Conservation (phyloP, 1,139 yeast genomes). For the Sugiyamaella novakii region DNA sequence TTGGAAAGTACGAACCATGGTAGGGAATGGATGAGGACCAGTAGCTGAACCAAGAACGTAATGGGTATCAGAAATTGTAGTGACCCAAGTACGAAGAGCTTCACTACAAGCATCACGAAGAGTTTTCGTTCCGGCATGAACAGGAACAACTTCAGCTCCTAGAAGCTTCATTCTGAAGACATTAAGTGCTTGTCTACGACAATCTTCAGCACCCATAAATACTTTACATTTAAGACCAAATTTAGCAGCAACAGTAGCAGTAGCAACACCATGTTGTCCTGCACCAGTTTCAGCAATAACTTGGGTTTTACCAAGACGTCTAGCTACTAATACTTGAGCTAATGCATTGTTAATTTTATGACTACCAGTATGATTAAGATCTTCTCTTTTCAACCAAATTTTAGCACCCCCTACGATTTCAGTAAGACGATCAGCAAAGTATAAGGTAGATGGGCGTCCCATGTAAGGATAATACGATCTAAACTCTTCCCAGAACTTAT, state of each 20-base stretch:
- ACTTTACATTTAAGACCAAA: slow-evolving; percentile 95
- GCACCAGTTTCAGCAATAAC: slow-evolving; percentile 99
- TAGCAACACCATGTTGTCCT: slow-evolving; percentile 99
- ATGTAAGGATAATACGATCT: slow-evolving; percentile 79
- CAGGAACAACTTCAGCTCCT: slow-evolving; percentile 94
- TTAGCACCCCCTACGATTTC: slow-evolving; percentile 95
- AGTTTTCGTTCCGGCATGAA: slow-evolving; percentile 92
- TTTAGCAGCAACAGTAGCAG: slow-evolving; percentile 98
- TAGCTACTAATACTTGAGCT: slow-evolving; percentile 91
- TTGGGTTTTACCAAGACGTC: slow-evolving; percentile 84
- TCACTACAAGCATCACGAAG: slow-evolving; percentile 97
- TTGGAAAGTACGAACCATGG: slow-evolving; percentile 97
- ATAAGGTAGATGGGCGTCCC: slow-evolving; percentile 94
- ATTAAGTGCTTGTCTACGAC: slow-evolving; percentile 95
- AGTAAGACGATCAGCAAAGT: slow-evolving; percentile 84
- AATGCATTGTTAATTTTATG: slow-evolving; percentile 96
- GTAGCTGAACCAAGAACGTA: slow-evolving; percentile 97
- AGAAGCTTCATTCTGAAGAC: slow-evolving; percentile 96
- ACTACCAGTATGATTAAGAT: slow-evolving; percentile 95
- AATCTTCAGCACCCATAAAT: slow-evolving; percentile 99
- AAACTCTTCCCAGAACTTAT: slow-evolving; percentile 91
- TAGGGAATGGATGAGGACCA: slow-evolving; percentile 99
- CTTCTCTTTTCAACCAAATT: slow-evolving; percentile 98
- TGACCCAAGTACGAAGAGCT: slow-evolving; percentile 95
- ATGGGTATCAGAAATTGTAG: slow-evolving; percentile 81